These are phyloP conservation scores for Vicia villosa DNA, from an alignment of 306 rosid species.

Conservation along the genomic window DNA sequence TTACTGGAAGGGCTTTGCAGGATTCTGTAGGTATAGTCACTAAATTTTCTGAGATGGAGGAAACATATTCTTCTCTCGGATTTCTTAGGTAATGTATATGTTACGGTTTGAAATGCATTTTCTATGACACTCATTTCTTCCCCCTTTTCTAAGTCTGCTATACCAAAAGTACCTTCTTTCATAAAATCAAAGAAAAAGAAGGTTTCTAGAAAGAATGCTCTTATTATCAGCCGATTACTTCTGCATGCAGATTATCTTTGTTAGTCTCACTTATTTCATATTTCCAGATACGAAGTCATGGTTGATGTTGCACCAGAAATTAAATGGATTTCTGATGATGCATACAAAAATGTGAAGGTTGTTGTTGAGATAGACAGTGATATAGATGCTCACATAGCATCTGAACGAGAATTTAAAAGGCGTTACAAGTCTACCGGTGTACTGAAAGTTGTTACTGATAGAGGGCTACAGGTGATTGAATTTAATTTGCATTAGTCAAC, in stretches of 20 bases:
- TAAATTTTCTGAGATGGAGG: slow-evolving; percentile 82
- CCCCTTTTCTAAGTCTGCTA: slow-evolving; percentile 7
- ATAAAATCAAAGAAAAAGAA: slow-evolving; percentile 16
- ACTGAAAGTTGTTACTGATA: slow-evolving; percentile 71
- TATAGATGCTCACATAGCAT: slow-evolving; percentile 65
- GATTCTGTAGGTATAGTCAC: slow-evolving; percentile 78
- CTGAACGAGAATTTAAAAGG: slow-evolving; percentile 71
- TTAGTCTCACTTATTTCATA: slow-evolving; percentile 36
- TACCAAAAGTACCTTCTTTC: slow-evolving; percentile 22
- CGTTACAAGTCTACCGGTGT: slow-evolving; percentile 75
- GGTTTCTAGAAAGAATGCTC: slow-evolving; percentile 26
- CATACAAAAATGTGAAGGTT: slow-evolving; percentile 81
- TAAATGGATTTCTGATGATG: slow-evolving; percentile 79
- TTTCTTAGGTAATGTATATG: slow-evolving; percentile 63
- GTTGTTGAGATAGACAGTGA: slow-evolving; percentile 84
- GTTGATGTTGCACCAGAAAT: slow-evolving; percentile 89
- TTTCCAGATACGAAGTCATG: slow-evolving; percentile 77
- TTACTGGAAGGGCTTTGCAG: slow-evolving; percentile 73
- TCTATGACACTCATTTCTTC: not conserved
- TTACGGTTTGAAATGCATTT: slow-evolving; percentile 26
- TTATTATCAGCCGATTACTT: slow-evolving; percentile 29
- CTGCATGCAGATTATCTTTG: slow-evolving; percentile 30
- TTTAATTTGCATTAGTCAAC: slow-evolving; percentile 16
- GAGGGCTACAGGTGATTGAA: slow-evolving; percentile 85
- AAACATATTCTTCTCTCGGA: slow-evolving; percentile 64